Percentiles rank a stretch among this genome's conserved stretches.
Evolutionary conservation across 495 filamentous ascomycete genomes (phyloP).

Genomic region (Aspergillus avenaceus): DNA sequence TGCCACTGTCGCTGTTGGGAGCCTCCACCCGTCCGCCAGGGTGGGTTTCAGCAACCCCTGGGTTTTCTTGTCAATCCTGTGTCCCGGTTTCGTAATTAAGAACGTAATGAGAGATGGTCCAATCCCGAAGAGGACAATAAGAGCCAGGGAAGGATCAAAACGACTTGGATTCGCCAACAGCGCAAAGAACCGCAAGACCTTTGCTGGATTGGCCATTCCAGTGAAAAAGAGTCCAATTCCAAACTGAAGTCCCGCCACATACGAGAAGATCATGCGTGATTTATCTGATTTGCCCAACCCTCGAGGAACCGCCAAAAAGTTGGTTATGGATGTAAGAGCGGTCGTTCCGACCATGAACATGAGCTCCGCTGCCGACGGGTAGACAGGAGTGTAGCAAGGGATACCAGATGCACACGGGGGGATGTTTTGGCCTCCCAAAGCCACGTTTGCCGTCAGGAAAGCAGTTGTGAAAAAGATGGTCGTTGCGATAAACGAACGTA

Average conservation of each 20-base stretch:
- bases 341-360: constrained; percentile 29
- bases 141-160: constrained; percentile 51
- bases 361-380: constrained; percentile 35
- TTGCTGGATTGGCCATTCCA: constrained; percentile 51
- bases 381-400: constrained; percentile 48
- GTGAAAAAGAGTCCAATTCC: constrained; percentile 51
- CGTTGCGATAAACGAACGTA: constrained; percentile 50
- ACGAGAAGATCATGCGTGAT: constrained; percentile 27
- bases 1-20: constrained; percentile 42
- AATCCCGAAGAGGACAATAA: constrained; percentile 50
- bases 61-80: constrained; percentile 12
- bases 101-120: constrained; percentile 39
- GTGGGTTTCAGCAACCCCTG: constrained; percentile 27
- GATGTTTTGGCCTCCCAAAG: constrained; percentile 23
- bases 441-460: constrained; percentile 45
- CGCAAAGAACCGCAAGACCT: constrained; percentile 52
- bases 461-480: constrained; percentile 52
- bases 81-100: constrained; percentile 27
- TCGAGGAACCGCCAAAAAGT: constrained; percentile 26
- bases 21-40: constrained; percentile 39
- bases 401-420: constrained; percentile 28
- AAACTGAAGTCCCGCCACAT: constrained; percentile 49
- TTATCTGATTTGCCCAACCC: constrained; percentile 23
- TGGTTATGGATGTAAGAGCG: constrained; percentile 30
- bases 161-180: constrained; percentile 35